phyloP scores from a whole-genome alignment of 257 asterid genomes.

The Catharanthus roseus region DNA sequence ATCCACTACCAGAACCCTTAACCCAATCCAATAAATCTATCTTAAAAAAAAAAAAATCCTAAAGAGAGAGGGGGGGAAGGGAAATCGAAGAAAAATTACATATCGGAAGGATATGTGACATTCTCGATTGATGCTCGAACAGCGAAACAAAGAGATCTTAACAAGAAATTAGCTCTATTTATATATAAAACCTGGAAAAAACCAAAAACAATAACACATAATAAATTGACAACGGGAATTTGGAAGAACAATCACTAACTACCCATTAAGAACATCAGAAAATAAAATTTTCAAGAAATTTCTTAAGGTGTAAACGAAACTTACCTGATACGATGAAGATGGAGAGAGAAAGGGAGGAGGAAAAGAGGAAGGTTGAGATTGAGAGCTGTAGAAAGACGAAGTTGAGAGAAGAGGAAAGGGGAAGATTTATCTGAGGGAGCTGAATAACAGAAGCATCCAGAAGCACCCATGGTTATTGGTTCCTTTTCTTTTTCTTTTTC shows the following conservation, averaged over 20 bases:
- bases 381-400: neutral
- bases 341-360: too few relatives aligned
- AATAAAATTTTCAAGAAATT: neutral
- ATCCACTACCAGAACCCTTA: neutral
- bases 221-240: neutral
- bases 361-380: neutral
- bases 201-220: neutral
- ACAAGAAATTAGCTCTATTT: conserved; percentile 25
- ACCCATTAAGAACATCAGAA: neutral
- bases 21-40: neutral
- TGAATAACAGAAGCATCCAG: conserved; percentile 17
- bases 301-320: neutral
- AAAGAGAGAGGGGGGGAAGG: neutral
- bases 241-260: neutral
- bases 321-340: neutral
- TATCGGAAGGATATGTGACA: conserved; percentile 78
- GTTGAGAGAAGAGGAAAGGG: neutral
- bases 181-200: conserved; percentile 27
- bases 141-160: conserved; percentile 30
- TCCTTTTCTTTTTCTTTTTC: neutral
- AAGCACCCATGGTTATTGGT: neutral
- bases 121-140: conserved; percentile 44
- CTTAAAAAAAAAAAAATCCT: neutral
- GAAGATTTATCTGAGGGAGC: neutral
- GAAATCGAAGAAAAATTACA: conserved; percentile 47